Base-by-base conservation (phyloP, 257 asterid species). In the Catharanthus roseus region DNA sequence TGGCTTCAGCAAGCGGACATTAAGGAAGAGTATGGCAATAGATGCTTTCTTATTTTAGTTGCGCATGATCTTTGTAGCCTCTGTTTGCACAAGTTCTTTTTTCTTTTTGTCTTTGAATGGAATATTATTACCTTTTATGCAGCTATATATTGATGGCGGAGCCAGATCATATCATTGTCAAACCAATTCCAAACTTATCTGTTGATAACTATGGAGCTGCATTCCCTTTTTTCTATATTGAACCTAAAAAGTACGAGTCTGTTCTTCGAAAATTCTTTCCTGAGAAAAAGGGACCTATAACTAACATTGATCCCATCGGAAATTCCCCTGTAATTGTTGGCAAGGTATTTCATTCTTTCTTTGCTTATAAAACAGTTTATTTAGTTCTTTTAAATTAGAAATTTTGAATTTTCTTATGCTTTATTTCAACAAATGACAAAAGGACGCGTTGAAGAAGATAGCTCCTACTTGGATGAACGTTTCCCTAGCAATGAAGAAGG, bases 391-490 rank as follows among this genome's bases (percentile, higher is more conserved):
- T 68, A 34, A 34, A 12, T 11, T 13, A 21, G 15, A 24, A 42
- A 4, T 23, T 18, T 15, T n/a, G 16, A 28, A 21, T 11, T 44
- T 39, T 51, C 10, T 72, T 34, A 3, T 31, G 41, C 33, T 44
- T 3, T n/a, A 44, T 31, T n/a, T 57, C 26, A 23, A 5, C 31
- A 67, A 70, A 79, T 74, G 77, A 73, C 75, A 15, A 63, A 64
- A 93, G 97, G 91, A 85, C n/a, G 80, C 86, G 73, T 81, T 91
- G 61, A 80, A 77, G 77, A 88, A 84, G 82, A 91, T 93, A 50
- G 97, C 99, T 77, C 97, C 97, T 2, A 88, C 97, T 65, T 91
- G 99, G 99, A 95, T 95, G 99, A 89, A 95, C 77, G 87, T 95
- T 72, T 95, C 99, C 16, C 77, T 95, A 74, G 91, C 92, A 39